Base-by-base conservation (phyloP, 352 stramenopile genomes). In the Nothophytophthora sp. region DNA sequence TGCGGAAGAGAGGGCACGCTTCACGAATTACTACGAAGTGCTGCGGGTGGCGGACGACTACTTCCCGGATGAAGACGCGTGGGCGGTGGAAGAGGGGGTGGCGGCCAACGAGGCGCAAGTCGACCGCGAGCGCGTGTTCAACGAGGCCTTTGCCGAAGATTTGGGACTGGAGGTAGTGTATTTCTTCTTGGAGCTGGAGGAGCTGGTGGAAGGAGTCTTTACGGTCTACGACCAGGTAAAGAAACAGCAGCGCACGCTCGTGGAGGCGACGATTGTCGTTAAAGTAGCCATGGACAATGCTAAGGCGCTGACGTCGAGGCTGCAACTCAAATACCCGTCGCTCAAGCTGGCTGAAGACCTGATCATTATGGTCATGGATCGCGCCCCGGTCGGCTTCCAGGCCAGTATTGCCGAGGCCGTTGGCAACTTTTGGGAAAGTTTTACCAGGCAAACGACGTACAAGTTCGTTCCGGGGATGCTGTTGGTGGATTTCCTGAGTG, bases 191-290 rank as follows among this genome's bases (percentile, higher is more conserved):
- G 63, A 77, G 36, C 28, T 69, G 5, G 61, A 66, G 25, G 53
- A 55, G 25, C 42, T 65, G 1, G 39, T 45, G 11, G 51, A 64
- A 19, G 61, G 28, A 15, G 67, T 73, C 5, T 65, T 66, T 27
- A 48, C 3, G 3, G 45, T 60, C 11, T 70, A 67, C n/a, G 30
- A 50, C 10, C 48, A 68, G 12, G 67, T 78, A 15, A 74, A 74
- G 37, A 47, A 50, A 11, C 43, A 74, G 39, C 22, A 51, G 22
- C 67, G 61, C 16, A 74, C 67, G 16, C 44, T 77, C 43, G 35
- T 77, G 15, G 67, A 78, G n/a, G 60, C 67, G 10, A 65, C 63
- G 0, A 50, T 64, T 1, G 67, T 72, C 20, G 60, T 59, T 0
- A 63, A 74, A 13, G 19, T 67, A 13, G 64, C 68, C 1, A 72